Evolutionary conservation across 352 stramenopile genomes (phyloP), one percentile per base, ranked within the genome.

Genomic region (Pythium volutum): DNA sequence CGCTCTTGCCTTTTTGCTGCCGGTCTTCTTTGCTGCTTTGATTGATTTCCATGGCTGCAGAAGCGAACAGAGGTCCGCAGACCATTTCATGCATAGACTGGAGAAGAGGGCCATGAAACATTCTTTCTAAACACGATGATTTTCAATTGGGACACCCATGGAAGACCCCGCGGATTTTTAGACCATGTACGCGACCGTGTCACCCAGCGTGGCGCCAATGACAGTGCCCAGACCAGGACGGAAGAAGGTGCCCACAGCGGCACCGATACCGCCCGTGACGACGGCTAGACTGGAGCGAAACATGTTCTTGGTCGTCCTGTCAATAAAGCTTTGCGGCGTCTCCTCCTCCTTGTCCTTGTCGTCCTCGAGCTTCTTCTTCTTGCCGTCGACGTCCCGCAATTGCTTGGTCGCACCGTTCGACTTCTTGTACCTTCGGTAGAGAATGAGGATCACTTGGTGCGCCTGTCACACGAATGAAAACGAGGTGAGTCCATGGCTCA

Each of bases 171-270:
- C 10, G 23, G n/a, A 3, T 11, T 22, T 36, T 46, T 88, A 86
- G 56, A 92, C 60, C 49, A 89, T 70, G 75, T 94, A 94, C 18
- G 68, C 82, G 62, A 92, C 77, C n/a, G 82, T 82, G 59, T 94
- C 85, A 38, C 85, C 85, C 22, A 94, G 63, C 52, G 78, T 88
- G 26, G 81, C 82, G 27, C 85, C 85, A 59, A 94, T 78, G 41
- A 92, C 71, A 43, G 85, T 94, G 69, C 85, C 85, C 12, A 89
- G 69, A 39, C 85, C 85, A 50, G 85, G 85, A 38, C 81, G 78
- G 29, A 94, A 62, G 20, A 87, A 60, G 36, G 85, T 91, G 47
- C 85, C 85, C 42, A 94, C 51, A 10, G 82, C 82, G 1, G 82
- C 82, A 12, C 82, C 82, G 7, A 91, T 57, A 34, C 82, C 79